A percentile compares a stretch with the other conserved stretches of the same genome.
These are phyloP conservation scores for Flaveria robusta DNA, from an alignment of 129 eudicot genomes.

Conservation along the genomic window DNA sequence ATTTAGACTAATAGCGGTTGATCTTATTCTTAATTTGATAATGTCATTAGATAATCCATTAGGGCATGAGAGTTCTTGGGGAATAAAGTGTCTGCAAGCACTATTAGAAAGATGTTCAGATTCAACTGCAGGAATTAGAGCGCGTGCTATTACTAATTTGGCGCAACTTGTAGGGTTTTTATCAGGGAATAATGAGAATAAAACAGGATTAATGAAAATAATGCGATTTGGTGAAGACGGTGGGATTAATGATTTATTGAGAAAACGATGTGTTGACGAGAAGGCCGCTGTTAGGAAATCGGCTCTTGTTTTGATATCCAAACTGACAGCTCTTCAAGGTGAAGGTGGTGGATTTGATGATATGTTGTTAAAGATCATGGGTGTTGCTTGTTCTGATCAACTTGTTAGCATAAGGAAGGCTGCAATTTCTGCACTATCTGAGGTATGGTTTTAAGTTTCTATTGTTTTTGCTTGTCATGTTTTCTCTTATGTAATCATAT, in stretches of 20 bases:
- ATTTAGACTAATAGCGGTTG: constrained; percentile 77
- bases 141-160: constrained; percentile 77
- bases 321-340: constrained; percentile 58
- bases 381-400: constrained; percentile 89
- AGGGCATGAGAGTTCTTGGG: constrained; percentile 62
- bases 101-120: constrained; percentile 77
- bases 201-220: constrained; percentile 49
- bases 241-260: constrained; percentile 53
- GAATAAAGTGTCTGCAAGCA: constrained; percentile 69
- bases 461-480: neutral
- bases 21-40: constrained; percentile 57
- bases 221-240: constrained; percentile 58
- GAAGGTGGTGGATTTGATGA: constrained; percentile 65
- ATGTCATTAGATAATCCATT: constrained; percentile 49
- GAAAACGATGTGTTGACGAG: constrained; percentile 78
- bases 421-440: constrained; percentile 86
- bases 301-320: constrained; percentile 76
- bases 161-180: constrained; percentile 67
- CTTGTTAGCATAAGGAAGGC: constrained; percentile 98
- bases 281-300: constrained; percentile 97
- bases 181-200: constrained; percentile 45
- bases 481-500: neutral
- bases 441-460: constrained; percentile 49
- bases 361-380: constrained; percentile 74
- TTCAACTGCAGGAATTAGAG: constrained; percentile 70